Conservation (phyloP, 345 rosid genomes). For the Eucalyptus pauciflora region DNA sequence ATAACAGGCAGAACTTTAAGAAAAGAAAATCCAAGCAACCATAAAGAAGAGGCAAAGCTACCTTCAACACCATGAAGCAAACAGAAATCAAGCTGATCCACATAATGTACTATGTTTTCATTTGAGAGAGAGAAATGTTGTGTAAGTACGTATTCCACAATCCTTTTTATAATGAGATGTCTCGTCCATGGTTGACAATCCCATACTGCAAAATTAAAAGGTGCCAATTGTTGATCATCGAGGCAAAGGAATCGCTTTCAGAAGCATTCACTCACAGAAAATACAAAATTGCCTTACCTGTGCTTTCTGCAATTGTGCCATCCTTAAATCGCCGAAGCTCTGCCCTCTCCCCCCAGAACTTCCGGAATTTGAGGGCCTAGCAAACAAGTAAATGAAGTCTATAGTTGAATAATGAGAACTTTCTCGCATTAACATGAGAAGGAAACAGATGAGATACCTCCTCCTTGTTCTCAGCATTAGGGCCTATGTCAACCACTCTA, state of each 20-base stretch:
- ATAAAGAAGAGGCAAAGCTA: slow-evolving; percentile 1
- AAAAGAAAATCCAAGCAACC: neutral
- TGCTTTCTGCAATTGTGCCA: slow-evolving; percentile 93
- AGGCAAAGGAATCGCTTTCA: neutral
- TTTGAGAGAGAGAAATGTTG: slow-evolving; percentile 57
- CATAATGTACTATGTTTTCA: slow-evolving; percentile 43
- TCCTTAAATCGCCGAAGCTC: slow-evolving; percentile 91
- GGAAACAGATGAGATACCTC: slow-evolving; percentile 34
- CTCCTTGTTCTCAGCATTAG: slow-evolving; percentile 80
- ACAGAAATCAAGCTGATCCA: slow-evolving; percentile 90
- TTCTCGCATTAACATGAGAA: neutral
- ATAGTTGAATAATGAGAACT: neutral
- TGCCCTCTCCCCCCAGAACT: slow-evolving; percentile 88
- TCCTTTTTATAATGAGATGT: slow-evolving; percentile 76
- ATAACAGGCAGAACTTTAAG: neutral
- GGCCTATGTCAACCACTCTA: slow-evolving; percentile 81
- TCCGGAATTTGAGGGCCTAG: slow-evolving; percentile 62
- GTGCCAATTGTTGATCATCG: neutral
- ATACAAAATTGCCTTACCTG: slow-evolving; percentile 31
- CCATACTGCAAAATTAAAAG: slow-evolving; percentile 49
- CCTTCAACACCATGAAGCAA: slow-evolving; percentile 62
- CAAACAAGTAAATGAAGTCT: neutral
- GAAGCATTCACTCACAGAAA: neutral
- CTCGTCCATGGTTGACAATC: slow-evolving; percentile 54
- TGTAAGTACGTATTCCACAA: slow-evolving; percentile 44